These are phyloP conservation scores for Triticum aestivum DNA, from an alignment of 176 grass and related monocot species.

Conservation along the genomic window IWGSC_CS_RefSeq_v2.1 NC_057798.1:472225071-472225570, in stretches of 20 bases:
- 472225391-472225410: conserved; percentile 63
- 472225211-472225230: conserved; percentile 46
- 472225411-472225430: conserved; percentile 63
- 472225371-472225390: conserved; percentile 67
- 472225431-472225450: conserved; percentile 58
- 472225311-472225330: conserved; percentile 95
- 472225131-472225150: conserved; percentile 45
- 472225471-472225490: conserved; percentile 7
- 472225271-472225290: conserved; percentile 44
- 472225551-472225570: conserved; percentile 69
- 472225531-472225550: conserved; percentile 51
- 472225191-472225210: conserved; percentile 80
- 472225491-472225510: neutral
- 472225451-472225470: conserved; percentile 30
- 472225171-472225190: conserved; percentile 90
- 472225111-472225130: conserved; percentile 73
- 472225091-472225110: conserved; percentile 63
- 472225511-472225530: conserved; percentile 6
- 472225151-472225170: conserved; percentile 36
- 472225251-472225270: conserved; percentile 39
- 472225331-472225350: conserved; percentile 91
- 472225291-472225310: conserved; percentile 73
- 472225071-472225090: conserved; percentile 63
- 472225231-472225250: conserved; percentile 36
- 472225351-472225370: conserved; percentile 90